Evolutionary conservation across 345 rosid species (phyloP), one percentile per base, ranked within the genome.

Genomic region (Gossypium bickii): DNA sequence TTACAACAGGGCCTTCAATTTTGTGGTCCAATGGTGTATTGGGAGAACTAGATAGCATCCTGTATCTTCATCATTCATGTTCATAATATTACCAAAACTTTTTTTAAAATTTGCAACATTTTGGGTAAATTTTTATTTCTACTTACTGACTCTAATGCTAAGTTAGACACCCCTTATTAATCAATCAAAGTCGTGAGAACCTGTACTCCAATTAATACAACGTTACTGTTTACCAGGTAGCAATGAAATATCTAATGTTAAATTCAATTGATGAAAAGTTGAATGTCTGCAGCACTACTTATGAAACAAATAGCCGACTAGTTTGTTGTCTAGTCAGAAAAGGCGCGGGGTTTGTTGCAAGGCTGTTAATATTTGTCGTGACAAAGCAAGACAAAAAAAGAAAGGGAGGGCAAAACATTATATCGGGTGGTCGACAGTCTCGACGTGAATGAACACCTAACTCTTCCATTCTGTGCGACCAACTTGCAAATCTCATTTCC

Each of bases 351-450:
- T 6, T 66, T 66, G 70, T 45, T 66, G n/a, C 70, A 2, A 45
- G 55, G 53, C 29, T 66, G 52, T 25, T 34, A 44, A 12, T 12
- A 18, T 43, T 44, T 66, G 70, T 43, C 53, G 29, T 12, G 45
- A 66, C 53, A 66, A 15, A 20, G 53, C 55, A 66, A 66, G 53
- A 84, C 89, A 86, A 68, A 48, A 8, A 59, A 11, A 18, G 41
- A 34, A 34, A 34, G 5, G 0, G 5, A 34, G 41, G 41, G 72
- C 74, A 49, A 74, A 60, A 22, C 68, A 70, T 38, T 60, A 51
- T 68, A 57, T 55, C 82, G 67, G 67, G 75, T 75, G 84, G 81
- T 80, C 85, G 88, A 81, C 84, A 86, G 67, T 66, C 66, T 57
- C 47, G 78, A 80, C 84, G 79, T 83, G 91, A 70, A 61, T 72